These are phyloP conservation scores for Zygotorulaspora florentina DNA, from an alignment of 805 yeast species.

Conservation along the genomic window DNA sequence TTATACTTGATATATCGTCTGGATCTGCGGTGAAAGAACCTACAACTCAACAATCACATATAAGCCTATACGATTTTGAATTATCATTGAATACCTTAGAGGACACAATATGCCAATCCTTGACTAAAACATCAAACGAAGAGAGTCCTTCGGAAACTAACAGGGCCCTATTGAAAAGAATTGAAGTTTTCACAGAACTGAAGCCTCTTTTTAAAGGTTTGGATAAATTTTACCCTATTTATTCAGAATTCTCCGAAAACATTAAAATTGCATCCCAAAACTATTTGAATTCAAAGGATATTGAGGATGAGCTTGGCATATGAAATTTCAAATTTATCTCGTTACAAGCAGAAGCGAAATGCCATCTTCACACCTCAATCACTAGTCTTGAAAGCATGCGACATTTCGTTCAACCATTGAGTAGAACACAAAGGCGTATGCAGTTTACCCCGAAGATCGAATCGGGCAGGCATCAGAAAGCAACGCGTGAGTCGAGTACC, in stretches of 20 bases:
- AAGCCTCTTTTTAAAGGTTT: conserved; percentile 52
- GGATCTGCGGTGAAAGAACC: conserved; percentile 3
- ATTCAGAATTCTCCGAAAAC: conserved; percentile 45
- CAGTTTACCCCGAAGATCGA: too few species aligned
- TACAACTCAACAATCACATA: conserved; percentile 4
- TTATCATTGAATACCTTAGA: conserved; percentile 43
- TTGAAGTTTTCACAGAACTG: conserved; percentile 46
- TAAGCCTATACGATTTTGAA: conserved; percentile 33
- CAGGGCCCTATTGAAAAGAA: conserved; percentile 38
- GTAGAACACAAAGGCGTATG: too few species aligned
- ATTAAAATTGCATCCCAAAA: conserved; percentile 38
- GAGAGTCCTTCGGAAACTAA: conserved; percentile 26
- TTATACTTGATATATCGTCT: conserved; percentile 35
- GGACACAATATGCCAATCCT: conserved; percentile 43
- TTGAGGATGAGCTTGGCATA: conserved; percentile 17
- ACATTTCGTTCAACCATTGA: too few species aligned
- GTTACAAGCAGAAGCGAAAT: neutral
- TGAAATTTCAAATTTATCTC: neutral
- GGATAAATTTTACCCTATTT: conserved; percentile 46
- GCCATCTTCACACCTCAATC: neutral
- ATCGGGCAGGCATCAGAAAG: too few species aligned
- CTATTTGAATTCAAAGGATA: conserved; percentile 32
- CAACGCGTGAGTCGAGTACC: too few species aligned
- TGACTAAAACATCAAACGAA: conserved; percentile 31
- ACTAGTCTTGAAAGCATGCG: too few species aligned